These are phyloP conservation scores for Emmonsiellopsis sp. DNA, from an alignment of 2,329 filamentous ascomycete species.

Conservation along the genomic window DNA sequence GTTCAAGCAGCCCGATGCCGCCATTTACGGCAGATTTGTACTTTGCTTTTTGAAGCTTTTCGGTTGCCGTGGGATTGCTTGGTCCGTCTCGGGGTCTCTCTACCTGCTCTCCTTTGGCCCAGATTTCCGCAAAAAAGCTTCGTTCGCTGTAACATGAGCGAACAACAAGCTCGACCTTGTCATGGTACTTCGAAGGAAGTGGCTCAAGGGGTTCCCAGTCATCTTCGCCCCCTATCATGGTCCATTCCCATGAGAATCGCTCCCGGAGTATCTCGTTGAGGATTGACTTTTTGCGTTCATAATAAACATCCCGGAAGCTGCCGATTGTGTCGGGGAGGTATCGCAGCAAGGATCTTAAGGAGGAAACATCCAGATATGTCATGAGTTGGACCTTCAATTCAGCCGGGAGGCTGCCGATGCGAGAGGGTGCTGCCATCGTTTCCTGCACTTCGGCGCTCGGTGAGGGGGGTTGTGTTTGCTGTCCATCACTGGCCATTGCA, in stretches of 20 bases:
- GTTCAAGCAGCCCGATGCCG: background rate
- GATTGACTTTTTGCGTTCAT: background rate
- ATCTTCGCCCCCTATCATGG: background rate
- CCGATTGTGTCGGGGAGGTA: background rate
- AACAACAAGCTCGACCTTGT: background rate
- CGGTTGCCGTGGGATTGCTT: background rate
- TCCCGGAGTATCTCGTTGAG: background rate
- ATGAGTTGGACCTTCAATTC: conserved; percentile 4
- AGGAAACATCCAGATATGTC: background rate
- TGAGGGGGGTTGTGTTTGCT: background rate
- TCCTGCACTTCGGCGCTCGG: background rate
- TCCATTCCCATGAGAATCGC: conserved; percentile 1
- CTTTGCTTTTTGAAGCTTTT: background rate
- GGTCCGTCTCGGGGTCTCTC: background rate
- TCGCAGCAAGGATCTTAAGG: background rate
- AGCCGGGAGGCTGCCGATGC: background rate
- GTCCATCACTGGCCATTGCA: background rate
- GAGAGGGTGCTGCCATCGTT: background rate
- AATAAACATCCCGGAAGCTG: background rate
- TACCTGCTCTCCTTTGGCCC: background rate
- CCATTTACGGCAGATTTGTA: background rate
- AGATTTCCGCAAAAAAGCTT: background rate
- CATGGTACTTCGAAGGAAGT: background rate
- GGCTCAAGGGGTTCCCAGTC: background rate
- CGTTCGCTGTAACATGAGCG: background rate